Evolutionary conservation across 208 protist species (phyloP), one percentile per base, ranked within the genome.

Genomic region (Trypanosoma conorhini): DNA sequence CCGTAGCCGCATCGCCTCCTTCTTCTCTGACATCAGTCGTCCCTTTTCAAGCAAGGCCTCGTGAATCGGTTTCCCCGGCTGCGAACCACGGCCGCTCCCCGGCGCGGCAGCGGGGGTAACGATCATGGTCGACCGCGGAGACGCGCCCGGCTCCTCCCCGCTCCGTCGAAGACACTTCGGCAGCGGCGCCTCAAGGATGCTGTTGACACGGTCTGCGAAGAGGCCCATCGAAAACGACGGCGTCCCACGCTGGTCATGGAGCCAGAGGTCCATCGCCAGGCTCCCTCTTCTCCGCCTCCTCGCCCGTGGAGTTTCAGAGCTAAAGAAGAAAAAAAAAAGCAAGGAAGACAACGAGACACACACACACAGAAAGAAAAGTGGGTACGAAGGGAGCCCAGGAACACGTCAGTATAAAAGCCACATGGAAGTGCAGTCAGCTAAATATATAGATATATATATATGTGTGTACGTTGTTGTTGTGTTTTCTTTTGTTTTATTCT

Each of bases 21-120:
- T 77, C 26, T 70, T 73, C 74, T 92, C 82, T 63, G 83, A 74
- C 50, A 72, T 54, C 19, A 85, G 60, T 9, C 84, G 57, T 5
- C 87, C 90, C 52, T 88, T 87, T 46, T 89, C 84, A n/a, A 95
- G 77, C 15, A 93, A 77, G 13, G 56, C 59, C 57, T 95, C 90
- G 66, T 93, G 81, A 21, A 92, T 79, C 42, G 83, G 83, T 40
- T 67, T 60, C 5, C 19, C 50, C 12, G 33, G 35, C 21, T 59
- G 38, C 22, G 55, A 31, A 26, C 12, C 52, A 55, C 31, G 2
- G n/a, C 28, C 33, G 24, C 19, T 35, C 5, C 10, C 17, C 13
- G 13, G 10, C 42, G 17, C 22, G n/a, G 50, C 50, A 54, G 50
- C 50, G 50, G 50, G 9, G 22, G 22, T 12, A 54, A 19, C n/a